Percentiles rank a stretch among this genome's conserved stretches.
These are phyloP conservation scores for Leccinellum albellum DNA, from an alignment of 768 basidiomycete genomes.

Conservation along the genomic window DNA sequence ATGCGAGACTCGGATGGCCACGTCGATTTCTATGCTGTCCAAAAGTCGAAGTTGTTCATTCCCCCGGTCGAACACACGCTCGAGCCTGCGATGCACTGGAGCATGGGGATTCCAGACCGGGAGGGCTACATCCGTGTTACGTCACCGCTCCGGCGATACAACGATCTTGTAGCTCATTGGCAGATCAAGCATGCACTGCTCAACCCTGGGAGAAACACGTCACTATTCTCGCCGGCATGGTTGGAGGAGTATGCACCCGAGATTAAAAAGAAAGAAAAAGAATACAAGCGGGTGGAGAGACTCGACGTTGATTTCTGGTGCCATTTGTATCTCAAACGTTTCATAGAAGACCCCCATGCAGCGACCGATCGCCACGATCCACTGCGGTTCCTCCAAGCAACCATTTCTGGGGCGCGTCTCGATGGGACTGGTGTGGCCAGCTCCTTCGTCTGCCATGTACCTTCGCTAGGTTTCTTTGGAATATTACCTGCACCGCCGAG, in stretches of 20 bases:
- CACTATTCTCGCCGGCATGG: constrained; percentile 45
- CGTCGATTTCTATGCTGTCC: constrained; percentile 37
- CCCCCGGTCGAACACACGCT: constrained; percentile 44
- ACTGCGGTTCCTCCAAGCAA: constrained; percentile 26
- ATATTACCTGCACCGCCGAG: constrained; percentile 9
- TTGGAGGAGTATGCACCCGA: constrained; percentile 42
- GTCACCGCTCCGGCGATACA: constrained; percentile 82
- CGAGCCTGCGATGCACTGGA: constrained; percentile 60
- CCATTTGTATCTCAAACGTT: constrained; percentile 37
- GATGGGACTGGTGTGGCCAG: constrained; percentile 10
- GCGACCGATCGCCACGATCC: constrained; percentile 23
- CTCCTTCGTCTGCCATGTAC: constrained; percentile 21
- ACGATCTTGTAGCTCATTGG: constrained; percentile 85
- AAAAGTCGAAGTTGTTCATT: constrained; percentile 33
- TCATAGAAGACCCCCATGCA: constrained; percentile 27
- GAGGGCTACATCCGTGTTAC: constrained; percentile 85
- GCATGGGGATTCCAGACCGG: constrained; percentile 61
- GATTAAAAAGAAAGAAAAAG: constrained; percentile 35
- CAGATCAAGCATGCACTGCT: constrained; percentile 82
- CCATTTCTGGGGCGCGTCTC: constrained; percentile 17
- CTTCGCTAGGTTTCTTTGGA: constrained; percentile 25
- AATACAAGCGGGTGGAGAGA: constrained; percentile 28
- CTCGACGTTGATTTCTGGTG: constrained; percentile 41
- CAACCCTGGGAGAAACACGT: constrained; percentile 28
- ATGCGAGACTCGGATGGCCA: constrained; percentile 44